A percentile compares a stretch with the other conserved stretches of the same genome.
Conservation (phyloP, 306 rosid species). For the Pueraria montana region DNA sequence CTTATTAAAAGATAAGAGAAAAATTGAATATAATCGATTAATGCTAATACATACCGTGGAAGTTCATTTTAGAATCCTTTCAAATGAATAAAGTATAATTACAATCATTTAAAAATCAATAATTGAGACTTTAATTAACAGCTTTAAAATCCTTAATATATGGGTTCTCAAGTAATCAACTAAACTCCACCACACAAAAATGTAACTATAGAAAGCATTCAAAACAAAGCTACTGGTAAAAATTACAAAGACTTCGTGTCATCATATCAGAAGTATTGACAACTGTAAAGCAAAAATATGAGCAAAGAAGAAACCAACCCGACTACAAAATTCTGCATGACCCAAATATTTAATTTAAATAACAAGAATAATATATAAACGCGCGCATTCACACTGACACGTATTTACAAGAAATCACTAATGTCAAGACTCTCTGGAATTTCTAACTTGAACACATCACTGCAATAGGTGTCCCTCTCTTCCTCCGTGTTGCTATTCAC, state of each 20-base stretch:
- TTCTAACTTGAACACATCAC: constrained; percentile 79
- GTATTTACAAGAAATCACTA: constrained; percentile 74
- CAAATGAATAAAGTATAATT: too few species aligned
- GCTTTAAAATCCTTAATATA: too few species aligned
- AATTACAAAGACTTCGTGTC: constrained; percentile 6
- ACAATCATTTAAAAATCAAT: too few species aligned
- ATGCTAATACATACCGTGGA: too few species aligned
- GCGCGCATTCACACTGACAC: neutral
- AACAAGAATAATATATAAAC: constrained; percentile 21
- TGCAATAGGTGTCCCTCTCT: constrained; percentile 81
- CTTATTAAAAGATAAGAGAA: too few species aligned
- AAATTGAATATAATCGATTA: too few species aligned
- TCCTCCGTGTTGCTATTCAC: constrained; percentile 76
- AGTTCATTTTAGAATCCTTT: too few species aligned
- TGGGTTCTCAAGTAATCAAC: too few species aligned
- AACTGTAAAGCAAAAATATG: constrained; percentile 26
- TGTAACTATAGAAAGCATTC: neutral
- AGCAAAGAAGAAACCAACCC: neutral
- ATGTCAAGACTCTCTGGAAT: constrained; percentile 87
- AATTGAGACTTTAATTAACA: too few species aligned
- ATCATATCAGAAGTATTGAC: constrained; percentile 44
- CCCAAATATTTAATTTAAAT: constrained; percentile 26
- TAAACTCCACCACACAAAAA: neutral
- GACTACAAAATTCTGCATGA: constrained; percentile 22
- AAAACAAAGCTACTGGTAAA: neutral